Evolutionary conservation across 768 basidiomycete genomes (phyloP).

Genomic region (Megacollybia marginata): DNA sequence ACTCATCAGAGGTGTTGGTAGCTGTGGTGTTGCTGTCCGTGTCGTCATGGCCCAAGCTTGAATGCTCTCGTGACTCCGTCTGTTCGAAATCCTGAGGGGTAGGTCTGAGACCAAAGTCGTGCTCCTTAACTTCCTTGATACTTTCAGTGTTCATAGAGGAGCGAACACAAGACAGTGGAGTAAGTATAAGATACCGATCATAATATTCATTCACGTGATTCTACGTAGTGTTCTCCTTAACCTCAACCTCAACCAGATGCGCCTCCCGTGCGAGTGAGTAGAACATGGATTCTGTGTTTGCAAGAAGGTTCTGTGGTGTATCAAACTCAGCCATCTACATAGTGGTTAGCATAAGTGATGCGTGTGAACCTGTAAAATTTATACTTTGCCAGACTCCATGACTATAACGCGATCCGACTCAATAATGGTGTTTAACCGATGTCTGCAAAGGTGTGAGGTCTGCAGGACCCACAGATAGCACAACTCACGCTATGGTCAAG

Average conservation of each 20-base stretch:
- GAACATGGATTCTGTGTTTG: slow-evolving; percentile 49
- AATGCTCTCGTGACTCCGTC: too few species aligned
- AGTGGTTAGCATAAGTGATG: slow-evolving; percentile 1
- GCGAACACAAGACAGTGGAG: too few species aligned
- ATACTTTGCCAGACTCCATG: slow-evolving; percentile 68
- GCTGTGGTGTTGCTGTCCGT: slow-evolving; percentile 39
- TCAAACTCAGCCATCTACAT: slow-evolving; percentile 72
- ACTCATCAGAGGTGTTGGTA: slow-evolving; percentile 61
- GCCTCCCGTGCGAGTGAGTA: slow-evolving; percentile 61
- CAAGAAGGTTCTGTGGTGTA: slow-evolving; percentile 54
- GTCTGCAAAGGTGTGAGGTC: slow-evolving; percentile 27
- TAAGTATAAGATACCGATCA: too few species aligned
- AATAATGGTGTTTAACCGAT: slow-evolving; percentile 79
- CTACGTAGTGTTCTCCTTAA: not conserved
- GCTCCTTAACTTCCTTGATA: not conserved
- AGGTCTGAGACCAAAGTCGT: not conserved
- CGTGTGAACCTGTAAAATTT: slow-evolving; percentile 6
- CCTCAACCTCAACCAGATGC: slow-evolving; percentile 27
- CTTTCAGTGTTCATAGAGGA: too few species aligned
- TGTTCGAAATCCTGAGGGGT: too few species aligned
- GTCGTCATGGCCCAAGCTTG: slow-evolving; percentile 11
- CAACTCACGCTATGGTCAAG: slow-evolving; percentile 67
- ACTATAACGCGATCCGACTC: slow-evolving; percentile 79
- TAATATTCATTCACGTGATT: too few species aligned
- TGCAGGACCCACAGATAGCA: not conserved